Base-by-base conservation (phyloP, 2,329 filamentous ascomycete genomes). In the Raffaelea deltoideospora region DNA sequence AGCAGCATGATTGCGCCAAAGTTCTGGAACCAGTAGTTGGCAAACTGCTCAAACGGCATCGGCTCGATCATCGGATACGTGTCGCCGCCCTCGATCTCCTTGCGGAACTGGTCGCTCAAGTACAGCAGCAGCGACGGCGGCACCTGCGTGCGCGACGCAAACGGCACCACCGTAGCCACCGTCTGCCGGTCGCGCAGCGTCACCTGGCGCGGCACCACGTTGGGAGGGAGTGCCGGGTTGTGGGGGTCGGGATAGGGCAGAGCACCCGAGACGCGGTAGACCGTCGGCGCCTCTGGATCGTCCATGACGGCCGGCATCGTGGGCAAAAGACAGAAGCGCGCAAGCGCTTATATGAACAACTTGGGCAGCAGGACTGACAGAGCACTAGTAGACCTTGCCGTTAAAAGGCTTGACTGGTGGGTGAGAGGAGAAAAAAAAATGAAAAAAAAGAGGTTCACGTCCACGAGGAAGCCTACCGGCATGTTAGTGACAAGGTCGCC, bases 31-130 rank as follows among this genome's bases (percentile, higher is more conserved):
- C 86, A 94, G 59, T 92, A 90, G 37, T 71, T 64, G 10, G 76
- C 77, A 52, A 93, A 94, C 43, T 69, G 72, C 17, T 81, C 74
- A n/a, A 79, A 61, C 5, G 77, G 64, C 57, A 93, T 73, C 15
- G 76, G 65, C 36, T 87, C 77, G 48, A 79, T 73, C 80, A 92
- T 88, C 18, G 86, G 84, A 55, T 93, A 93, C 1, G 86, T 92
- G 55, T 93, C 85, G 39, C 86, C 86, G 56, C 84, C 82, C 51
- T 90, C 83, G 50, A 94, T 90, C 57, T 93, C 86, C 57, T 82
- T 79, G 55, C 87, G 88, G 48, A 93, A 69, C 59, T 90, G 79
- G 50, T 85, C 80, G 48, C 73, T 81, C 33, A 94, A 72, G 51
- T 92, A 90, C 28, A 68, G 67, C 26, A 88, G 64, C 40, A 94